phyloP scores from a whole-genome alignment of 2,329 filamentous ascomycete genomes.

The Epichloe uncinata region DNA sequence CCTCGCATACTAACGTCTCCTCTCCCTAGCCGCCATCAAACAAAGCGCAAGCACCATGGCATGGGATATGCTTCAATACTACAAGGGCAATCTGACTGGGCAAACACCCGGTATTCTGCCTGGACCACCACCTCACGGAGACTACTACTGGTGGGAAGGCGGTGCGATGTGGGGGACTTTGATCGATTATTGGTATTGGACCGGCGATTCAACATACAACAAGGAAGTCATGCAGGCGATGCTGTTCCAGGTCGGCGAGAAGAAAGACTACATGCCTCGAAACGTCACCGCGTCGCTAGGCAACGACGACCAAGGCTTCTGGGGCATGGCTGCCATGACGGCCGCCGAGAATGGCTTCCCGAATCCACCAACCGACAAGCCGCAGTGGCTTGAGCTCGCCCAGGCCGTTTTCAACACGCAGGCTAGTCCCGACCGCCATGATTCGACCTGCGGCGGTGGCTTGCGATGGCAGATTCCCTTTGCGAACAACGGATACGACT shows the following conservation, averaged over 20 bases:
- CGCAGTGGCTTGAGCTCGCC: constrained; percentile 43
- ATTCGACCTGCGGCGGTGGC: constrained; percentile 41
- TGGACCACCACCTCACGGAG: constrained; percentile 30
- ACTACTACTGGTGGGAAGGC: constrained; percentile 56
- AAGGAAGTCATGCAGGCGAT: constrained; percentile 36
- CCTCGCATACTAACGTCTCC: background rate
- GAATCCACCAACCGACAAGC: constrained; percentile 34
- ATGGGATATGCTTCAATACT: constrained; percentile 32
- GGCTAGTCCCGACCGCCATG: constrained; percentile 44
- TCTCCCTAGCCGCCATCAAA: constrained; percentile 22
- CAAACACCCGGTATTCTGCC: constrained; percentile 34
- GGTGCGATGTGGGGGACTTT: constrained; percentile 49
- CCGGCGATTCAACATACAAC: constrained; percentile 46
- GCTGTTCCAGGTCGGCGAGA: constrained; percentile 37
- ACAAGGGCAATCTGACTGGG: constrained; percentile 31
- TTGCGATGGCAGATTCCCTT: constrained; percentile 67
- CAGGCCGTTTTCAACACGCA: constrained; percentile 51
- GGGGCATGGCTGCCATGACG: constrained; percentile 51
- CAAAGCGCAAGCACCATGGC: constrained; percentile 25
- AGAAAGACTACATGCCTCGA: constrained; percentile 41
- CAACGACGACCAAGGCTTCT: constrained; percentile 55
- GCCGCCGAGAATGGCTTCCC: constrained; percentile 46
- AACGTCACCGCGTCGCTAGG: constrained; percentile 40
- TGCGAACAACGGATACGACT: constrained; percentile 62
- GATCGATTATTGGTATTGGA: constrained; percentile 52